A percentile compares a stretch with the other conserved stretches of the same genome.
Evolutionary conservation across 1,139 yeast genomes (phyloP).

Genomic region (Pichia sp.): DNA sequence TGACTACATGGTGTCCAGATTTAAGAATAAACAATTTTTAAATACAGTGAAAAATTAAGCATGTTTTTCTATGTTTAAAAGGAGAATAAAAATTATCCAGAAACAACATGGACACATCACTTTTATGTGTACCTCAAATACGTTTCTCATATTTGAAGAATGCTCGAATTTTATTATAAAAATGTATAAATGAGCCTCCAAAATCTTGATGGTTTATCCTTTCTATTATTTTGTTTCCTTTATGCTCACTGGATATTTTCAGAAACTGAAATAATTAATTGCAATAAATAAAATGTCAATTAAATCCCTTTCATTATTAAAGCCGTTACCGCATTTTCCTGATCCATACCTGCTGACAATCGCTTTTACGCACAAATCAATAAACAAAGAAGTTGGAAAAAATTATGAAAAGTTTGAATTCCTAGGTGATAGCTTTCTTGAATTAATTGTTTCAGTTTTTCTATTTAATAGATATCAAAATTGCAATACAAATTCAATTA

Average conservation of each 20-base stretch:
- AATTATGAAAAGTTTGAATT: slow-evolving; percentile 6
- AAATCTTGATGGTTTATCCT: too few relatives aligned
- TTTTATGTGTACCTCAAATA: too few relatives aligned
- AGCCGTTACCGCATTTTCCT: not conserved
- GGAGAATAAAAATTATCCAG: too few relatives aligned
- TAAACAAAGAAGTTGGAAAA: not conserved
- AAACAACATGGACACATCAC: too few relatives aligned
- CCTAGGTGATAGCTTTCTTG: slow-evolving; percentile 7
- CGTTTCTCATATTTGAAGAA: too few relatives aligned
- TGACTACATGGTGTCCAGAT: not conserved
- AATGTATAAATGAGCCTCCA: too few relatives aligned
- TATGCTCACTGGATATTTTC: too few relatives aligned
- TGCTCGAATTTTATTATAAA: too few relatives aligned
- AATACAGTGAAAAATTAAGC: too few relatives aligned
- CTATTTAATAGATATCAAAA: not conserved
- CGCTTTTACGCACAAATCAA: slow-evolving; percentile 1
- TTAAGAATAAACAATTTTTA: too few relatives aligned
- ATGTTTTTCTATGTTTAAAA: too few relatives aligned
- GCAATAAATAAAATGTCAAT: not conserved
- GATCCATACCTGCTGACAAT: not conserved
- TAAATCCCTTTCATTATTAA: not conserved
- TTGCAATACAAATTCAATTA: not conserved
- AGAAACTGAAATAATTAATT: not conserved
- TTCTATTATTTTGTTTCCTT: too few relatives aligned
- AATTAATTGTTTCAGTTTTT: not conserved